Evolutionary conservation across 257 asterid species (phyloP).

Genomic region (Solanum pennellii): DNA sequence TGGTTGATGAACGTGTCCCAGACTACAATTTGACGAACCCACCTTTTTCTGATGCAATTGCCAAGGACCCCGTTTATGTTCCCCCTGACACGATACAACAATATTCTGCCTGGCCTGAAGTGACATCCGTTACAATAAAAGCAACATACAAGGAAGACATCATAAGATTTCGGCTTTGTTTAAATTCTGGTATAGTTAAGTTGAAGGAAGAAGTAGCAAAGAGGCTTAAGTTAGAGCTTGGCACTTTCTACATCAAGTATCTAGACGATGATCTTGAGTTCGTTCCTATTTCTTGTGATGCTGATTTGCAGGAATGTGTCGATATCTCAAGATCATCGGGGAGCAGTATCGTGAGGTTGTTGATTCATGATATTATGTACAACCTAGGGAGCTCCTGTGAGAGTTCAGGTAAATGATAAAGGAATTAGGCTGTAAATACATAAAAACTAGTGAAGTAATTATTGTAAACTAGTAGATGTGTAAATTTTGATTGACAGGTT

Average conservation of each 20-base stretch:
- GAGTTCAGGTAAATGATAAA: constrained; percentile 60
- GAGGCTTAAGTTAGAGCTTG: constrained; percentile 59
- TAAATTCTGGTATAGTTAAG: neutral
- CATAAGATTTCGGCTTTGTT: constrained; percentile 13
- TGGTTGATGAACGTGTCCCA: constrained; percentile 31
- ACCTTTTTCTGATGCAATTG: constrained; percentile 12
- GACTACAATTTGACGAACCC: constrained; percentile 49
- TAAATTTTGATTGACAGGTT: constrained; percentile 23
- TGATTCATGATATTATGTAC: constrained; percentile 56
- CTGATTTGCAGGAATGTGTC: constrained; percentile 61
- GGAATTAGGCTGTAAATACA: constrained; percentile 8
- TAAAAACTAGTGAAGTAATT: constrained; percentile 17
- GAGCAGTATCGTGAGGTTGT: constrained; percentile 39
- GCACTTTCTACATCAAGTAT: constrained; percentile 69
- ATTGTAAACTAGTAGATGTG: constrained; percentile 21
- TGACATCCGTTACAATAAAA: constrained; percentile 49
- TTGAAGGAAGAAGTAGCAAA: constrained; percentile 17
- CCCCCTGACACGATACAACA: constrained; percentile 24
- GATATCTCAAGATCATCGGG: constrained; percentile 49
- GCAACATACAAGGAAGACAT: constrained; percentile 11
- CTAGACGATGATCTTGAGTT: constrained; percentile 79
- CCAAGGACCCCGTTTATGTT: constrained; percentile 20
- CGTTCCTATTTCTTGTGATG: constrained; percentile 66
- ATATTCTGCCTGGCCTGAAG: constrained; percentile 33
- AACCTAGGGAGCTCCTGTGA: constrained; percentile 71